These are phyloP conservation scores for Tulasnella sp. DNA, from an alignment of 768 basidiomycete species.

Conservation along the genomic window DNA sequence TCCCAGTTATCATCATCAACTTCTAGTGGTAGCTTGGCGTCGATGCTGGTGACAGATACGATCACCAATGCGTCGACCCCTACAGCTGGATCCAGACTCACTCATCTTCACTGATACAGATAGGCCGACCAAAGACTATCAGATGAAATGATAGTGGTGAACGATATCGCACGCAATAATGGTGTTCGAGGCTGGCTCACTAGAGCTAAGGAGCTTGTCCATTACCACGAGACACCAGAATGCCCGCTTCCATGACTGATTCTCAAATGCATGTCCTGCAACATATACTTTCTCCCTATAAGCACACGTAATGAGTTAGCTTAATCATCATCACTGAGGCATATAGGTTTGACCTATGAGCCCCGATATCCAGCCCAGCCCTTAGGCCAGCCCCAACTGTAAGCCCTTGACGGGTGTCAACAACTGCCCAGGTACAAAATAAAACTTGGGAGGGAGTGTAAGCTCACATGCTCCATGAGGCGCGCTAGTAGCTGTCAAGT, in stretches of 20 bases:
- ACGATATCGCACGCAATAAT: not conserved
- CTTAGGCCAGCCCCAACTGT: constrained; percentile 31
- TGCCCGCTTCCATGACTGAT: constrained; percentile 68
- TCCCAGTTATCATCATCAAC: constrained; percentile 80
- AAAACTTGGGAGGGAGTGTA: too few relatives aligned
- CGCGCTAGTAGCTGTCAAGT: constrained; percentile 37
- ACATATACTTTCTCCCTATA: constrained; percentile 44
- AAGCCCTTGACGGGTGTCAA: too few relatives aligned
- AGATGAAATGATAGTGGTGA: not conserved
- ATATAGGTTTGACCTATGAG: constrained; percentile 40
- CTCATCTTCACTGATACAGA: constrained; percentile 67
- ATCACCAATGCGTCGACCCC: not conserved
- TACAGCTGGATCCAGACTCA: constrained; percentile 26
- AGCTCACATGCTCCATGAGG: constrained; percentile 34
- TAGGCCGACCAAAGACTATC: constrained; percentile 46
- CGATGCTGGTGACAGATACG: constrained; percentile 38
- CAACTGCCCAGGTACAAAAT: too few relatives aligned
- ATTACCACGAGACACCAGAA: constrained; percentile 44
- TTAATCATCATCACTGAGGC: not conserved
- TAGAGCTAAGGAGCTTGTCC: constrained; percentile 29
- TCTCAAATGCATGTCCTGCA: constrained; percentile 35
- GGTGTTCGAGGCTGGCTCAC: constrained; percentile 18
- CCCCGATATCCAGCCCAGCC: constrained; percentile 33
- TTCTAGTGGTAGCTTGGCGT: constrained; percentile 59
- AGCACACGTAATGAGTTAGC: not conserved